Evolutionary conservation across 176 grass and related monocot species (phyloP).

Genomic region (Echinochloa phyllopogon): DNA sequence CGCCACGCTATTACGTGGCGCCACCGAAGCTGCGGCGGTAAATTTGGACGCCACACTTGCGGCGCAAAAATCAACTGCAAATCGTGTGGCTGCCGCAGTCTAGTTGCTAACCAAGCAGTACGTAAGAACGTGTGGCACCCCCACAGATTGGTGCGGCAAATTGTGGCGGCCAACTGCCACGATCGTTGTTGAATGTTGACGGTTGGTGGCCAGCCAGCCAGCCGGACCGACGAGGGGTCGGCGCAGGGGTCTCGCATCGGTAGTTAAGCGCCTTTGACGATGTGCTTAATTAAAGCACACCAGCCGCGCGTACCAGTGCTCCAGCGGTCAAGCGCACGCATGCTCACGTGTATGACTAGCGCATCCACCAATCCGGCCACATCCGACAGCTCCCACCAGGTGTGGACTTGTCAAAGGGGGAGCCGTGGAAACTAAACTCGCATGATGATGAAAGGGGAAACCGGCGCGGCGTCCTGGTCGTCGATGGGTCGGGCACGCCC

Average conservation of each 20-base stretch:
- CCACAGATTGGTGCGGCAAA: too few relatives aligned
- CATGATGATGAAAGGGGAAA: neutral
- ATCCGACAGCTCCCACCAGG: too few relatives aligned
- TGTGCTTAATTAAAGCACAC: neutral
- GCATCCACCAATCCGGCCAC: neutral
- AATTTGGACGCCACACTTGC: too few relatives aligned
- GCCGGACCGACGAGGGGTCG: neutral
- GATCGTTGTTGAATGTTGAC: neutral
- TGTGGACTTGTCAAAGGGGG: constrained; percentile 28
- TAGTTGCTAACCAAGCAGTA: too few relatives aligned
- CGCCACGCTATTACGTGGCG: too few relatives aligned
- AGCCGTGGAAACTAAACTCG: neutral
- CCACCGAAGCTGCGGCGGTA: too few relatives aligned
- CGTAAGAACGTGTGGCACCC: too few relatives aligned
- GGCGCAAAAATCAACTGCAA: too few relatives aligned
- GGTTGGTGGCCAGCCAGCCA: neutral
- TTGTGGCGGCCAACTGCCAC: too few relatives aligned
- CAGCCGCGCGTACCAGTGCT: neutral
- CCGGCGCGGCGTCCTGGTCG: too few relatives aligned
- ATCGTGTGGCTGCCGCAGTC: too few relatives aligned
- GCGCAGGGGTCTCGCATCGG: constrained; percentile 23
- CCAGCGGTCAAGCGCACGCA: neutral
- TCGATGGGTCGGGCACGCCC: neutral
- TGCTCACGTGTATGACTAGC: neutral
- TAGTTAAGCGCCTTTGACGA: constrained; percentile 31